A percentile compares a stretch with the other conserved stretches of the same genome.
Conservation (phyloP, 2,329 filamentous ascomycete species). For the Penicillium olsonii region DNA sequence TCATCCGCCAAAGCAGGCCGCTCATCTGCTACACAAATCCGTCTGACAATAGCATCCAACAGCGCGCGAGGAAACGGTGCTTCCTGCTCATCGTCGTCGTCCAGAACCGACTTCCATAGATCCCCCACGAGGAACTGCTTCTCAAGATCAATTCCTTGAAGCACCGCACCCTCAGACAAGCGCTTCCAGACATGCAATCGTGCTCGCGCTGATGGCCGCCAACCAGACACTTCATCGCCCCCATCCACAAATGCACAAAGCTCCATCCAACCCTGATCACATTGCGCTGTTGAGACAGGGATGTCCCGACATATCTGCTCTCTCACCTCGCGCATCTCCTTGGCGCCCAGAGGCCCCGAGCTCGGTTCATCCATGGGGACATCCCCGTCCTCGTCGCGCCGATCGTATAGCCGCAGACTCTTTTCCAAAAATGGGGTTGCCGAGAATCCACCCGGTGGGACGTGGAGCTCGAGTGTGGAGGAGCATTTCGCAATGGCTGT, state of each 20-base stretch:
- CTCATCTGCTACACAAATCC: slow-evolving; percentile 33
- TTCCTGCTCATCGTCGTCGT: slow-evolving; percentile 32
- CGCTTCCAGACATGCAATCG: slow-evolving; percentile 53
- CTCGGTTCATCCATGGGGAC: slow-evolving; percentile 18
- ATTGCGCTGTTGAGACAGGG: slow-evolving; percentile 55
- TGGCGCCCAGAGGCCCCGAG: slow-evolving; percentile 27
- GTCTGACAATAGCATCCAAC: slow-evolving; percentile 42
- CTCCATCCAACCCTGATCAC: slow-evolving; percentile 52
- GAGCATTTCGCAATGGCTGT: slow-evolving; percentile 48
- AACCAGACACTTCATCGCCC: slow-evolving; percentile 31
- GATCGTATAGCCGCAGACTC: slow-evolving; percentile 34
- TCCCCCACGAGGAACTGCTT: slow-evolving; percentile 45
- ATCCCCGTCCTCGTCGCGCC: slow-evolving; percentile 21
- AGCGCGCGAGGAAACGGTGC: slow-evolving; percentile 35
- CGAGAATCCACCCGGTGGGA: slow-evolving; percentile 32
- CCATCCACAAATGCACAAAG: slow-evolving; percentile 55
- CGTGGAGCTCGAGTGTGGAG: slow-evolving; percentile 49
- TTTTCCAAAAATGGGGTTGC: slow-evolving; percentile 32
- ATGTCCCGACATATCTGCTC: slow-evolving; percentile 50
- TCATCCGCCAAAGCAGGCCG: slow-evolving; percentile 22
- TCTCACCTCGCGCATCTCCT: slow-evolving; percentile 35
- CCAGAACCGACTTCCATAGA: slow-evolving; percentile 42
- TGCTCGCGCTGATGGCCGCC: slow-evolving; percentile 51
- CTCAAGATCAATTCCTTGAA: slow-evolving; percentile 43
- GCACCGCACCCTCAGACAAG: slow-evolving; percentile 39